Conservation (phyloP, 495 filamentous ascomycete species). For the Penicillium taxi region DNA sequence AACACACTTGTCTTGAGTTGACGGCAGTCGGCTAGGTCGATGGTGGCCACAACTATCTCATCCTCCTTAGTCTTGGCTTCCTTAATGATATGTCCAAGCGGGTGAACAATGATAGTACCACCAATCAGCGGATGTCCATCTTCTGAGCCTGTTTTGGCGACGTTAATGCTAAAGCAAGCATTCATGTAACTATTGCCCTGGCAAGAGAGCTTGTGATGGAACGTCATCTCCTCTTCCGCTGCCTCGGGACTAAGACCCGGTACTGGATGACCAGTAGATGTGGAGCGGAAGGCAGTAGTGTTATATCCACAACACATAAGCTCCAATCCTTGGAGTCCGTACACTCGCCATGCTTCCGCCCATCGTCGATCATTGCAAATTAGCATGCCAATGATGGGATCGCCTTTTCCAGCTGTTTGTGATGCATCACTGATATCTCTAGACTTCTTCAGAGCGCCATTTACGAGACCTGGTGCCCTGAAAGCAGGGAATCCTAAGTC, state of each 20-base stretch:
- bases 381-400: constrained; percentile 45
- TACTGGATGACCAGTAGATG: constrained; percentile 34
- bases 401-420: constrained; percentile 24
- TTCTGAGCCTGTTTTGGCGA: constrained; percentile 37
- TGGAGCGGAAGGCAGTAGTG: constrained; percentile 36
- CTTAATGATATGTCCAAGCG: constrained; percentile 41
- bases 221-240: constrained; percentile 34
- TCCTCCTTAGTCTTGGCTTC: constrained; percentile 36
- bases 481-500: constrained; percentile 43
- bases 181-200: constrained; percentile 43
- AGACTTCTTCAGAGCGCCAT: constrained; percentile 4
- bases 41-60: constrained; percentile 39
- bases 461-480: constrained; percentile 34
- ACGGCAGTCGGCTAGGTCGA: constrained; percentile 37
- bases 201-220: constrained; percentile 40
- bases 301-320: constrained; percentile 43
- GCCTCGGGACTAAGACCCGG: constrained; percentile 31
- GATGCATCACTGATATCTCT: not conserved
- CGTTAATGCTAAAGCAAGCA: constrained; percentile 37
- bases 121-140: constrained; percentile 42
- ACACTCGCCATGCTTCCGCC: constrained; percentile 40
- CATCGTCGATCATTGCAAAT: constrained; percentile 46
- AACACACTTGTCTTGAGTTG: constrained; percentile 40
- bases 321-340: constrained; percentile 41
- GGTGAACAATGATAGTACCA: constrained; percentile 41